These are phyloP conservation scores for Salix koriyanagi DNA, from an alignment of 345 rosid species.

Conservation along the genomic window DNA sequence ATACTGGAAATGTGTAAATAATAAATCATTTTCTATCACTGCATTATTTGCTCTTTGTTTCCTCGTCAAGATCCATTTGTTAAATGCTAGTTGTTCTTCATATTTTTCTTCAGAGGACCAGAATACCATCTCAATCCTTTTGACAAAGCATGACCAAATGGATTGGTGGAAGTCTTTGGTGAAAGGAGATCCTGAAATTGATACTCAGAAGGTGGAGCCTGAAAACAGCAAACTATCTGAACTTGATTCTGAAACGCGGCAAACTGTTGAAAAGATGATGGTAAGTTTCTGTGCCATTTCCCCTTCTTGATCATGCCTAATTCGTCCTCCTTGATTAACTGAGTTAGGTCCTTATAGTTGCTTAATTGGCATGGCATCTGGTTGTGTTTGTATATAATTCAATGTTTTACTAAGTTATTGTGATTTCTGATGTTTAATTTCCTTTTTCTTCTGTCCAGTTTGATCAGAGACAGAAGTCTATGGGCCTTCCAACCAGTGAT, in stretches of 20 bases:
- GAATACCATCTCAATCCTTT: conserved; percentile 51
- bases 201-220: conserved; percentile 93
- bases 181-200: conserved; percentile 80
- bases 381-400: too few species aligned
- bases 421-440: not conserved
- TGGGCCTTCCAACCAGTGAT: conserved; percentile 90
- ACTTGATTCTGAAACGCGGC: conserved; percentile 75
- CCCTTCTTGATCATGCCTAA: too few species aligned
- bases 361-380: not conserved
- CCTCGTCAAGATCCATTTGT: not conserved
- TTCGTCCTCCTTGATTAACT: not conserved
- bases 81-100: conserved; percentile 6
- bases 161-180: conserved; percentile 89
- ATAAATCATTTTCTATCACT: not conserved
- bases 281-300: conserved; percentile 30
- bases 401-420: not conserved
- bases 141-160: conserved; percentile 91
- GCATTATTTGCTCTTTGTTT: not conserved
- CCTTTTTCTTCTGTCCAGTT: conserved; percentile 40
- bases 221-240: conserved; percentile 80
- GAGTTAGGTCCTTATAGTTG: not conserved
- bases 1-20: not conserved
- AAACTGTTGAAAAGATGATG: conserved; percentile 88
- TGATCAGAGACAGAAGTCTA: conserved; percentile 85
- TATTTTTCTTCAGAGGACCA: conserved; percentile 58